Conservation (phyloP, 257 asterid genomes). For the Phtheirospermum japonicum region DNA sequence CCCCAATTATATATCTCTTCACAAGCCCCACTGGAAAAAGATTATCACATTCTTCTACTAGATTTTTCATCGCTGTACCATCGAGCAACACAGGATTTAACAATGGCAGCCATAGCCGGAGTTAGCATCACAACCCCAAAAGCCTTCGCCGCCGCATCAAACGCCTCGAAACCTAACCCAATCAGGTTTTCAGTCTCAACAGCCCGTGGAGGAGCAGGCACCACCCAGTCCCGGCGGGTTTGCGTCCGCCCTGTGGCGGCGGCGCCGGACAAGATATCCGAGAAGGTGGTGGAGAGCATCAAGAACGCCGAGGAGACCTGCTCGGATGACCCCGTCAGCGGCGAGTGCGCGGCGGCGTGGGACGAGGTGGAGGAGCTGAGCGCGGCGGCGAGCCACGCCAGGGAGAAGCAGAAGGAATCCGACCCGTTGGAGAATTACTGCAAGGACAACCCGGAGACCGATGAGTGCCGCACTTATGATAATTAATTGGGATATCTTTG, state of each 20-base stretch:
- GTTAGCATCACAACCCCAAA: constrained; percentile 49
- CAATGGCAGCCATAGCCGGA: constrained; percentile 65
- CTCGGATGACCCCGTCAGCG: constrained; percentile 57
- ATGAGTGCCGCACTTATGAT: constrained; percentile 92
- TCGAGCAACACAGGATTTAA: too few species aligned
- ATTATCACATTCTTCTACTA: neutral
- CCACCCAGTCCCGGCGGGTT: constrained; percentile 22
- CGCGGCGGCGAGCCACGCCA: constrained; percentile 88
- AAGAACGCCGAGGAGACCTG: constrained; percentile 75
- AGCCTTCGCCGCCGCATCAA: constrained; percentile 35
- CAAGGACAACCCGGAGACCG: constrained; percentile 92
- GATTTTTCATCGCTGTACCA: neutral
- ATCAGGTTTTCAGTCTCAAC: constrained; percentile 31
- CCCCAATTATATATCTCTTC: constrained; percentile 28
- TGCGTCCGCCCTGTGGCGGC: constrained; percentile 46
- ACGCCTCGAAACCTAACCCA: constrained; percentile 32
- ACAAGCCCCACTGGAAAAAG: neutral
- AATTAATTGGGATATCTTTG: constrained; percentile 32
- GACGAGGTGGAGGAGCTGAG: constrained; percentile 99
- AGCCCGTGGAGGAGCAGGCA: constrained; percentile 49
- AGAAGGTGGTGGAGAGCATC: constrained; percentile 82
- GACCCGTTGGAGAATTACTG: constrained; percentile 79
- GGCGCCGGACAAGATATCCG: constrained; percentile 66
- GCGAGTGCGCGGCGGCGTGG: constrained; percentile 98
- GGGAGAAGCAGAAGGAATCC: constrained; percentile 65